Base-by-base conservation (phyloP, 2,329 filamentous ascomycete species). In the Aureobasidium sp. region DNA sequence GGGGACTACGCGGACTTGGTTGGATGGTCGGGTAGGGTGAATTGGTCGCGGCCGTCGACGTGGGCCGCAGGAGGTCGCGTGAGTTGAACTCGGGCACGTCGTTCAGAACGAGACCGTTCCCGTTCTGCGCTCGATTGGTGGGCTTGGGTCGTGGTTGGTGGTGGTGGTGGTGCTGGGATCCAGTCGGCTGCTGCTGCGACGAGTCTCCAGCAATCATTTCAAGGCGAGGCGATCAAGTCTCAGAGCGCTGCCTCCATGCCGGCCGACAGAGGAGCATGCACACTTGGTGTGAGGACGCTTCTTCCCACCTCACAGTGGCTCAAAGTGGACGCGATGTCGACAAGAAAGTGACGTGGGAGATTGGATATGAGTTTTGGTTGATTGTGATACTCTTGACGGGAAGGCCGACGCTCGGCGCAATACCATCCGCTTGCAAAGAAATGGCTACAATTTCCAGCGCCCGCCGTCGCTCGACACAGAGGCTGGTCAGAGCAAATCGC, bases 1-100 rank as follows among this genome's bases (percentile, higher is more conserved):
- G 69, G 39, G 75, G 70, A 70, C 72, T 70, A 31, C 63, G 47
- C 42, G 75, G 69, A 70, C 72, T 70, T 27, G 63, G 47, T 42
- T 63, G 60, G 31, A 58, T 29, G 29, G 29, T 33, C 27, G 64
- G 64, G 66, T 67, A 72, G 22, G 73, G 69, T 48, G 68, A 65
- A 31, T 64, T 56, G 11, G 44, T 24, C 4, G 19, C 22, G 9
- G 14, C 42, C 7, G 37, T 63, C 31, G 53, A 50, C 14, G 60
- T 60, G 15, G 63, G 63, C 39, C 66, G 63, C 17, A 68, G 42
- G 29, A 67, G 48, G 37, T 61, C 58, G 42, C 58, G 64, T 39
- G 63, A 48, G 49, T 68, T 66, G 58, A 64, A 66, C 11, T 54
- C 63, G 24, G 66, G 61, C 12, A 66, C 64, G 50, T 66, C 65